Base-by-base conservation (phyloP, 2,329 filamentous ascomycete genomes). In the Diaporthe sp. region DNA sequence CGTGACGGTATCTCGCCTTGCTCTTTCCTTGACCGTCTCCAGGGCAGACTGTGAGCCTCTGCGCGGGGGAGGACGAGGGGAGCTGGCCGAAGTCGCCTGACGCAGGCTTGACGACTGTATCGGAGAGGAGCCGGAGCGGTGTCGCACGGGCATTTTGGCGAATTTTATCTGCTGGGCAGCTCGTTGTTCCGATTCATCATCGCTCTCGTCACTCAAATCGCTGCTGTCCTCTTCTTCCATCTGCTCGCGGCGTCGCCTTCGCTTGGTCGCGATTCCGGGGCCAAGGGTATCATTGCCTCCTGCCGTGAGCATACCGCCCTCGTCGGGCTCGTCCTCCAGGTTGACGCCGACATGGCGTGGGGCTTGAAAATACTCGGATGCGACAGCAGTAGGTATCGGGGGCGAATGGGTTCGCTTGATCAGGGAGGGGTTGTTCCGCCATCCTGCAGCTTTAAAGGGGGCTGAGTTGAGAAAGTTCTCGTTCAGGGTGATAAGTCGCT, bases 101-200 rank as follows among this genome's bases (percentile, higher is more conserved):
- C 88, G 87, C 35, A 91, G 83, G 75, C 89, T 91, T 22, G 92
- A 92, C 19, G 89, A 90, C 77, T 95, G 92, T 50, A 94, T 92
- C 4, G 96, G 96, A 64, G 96, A 98, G 0, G 96, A 98, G 15
- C 95, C 96, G 35, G 96, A 94, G 73, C 96, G 92, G 78, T 92
- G 92, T 40, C 96, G 91, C 57, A 98, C 89, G 1, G 97, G 96
- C 94, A 98, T 96, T 84, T 98, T 98, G 66, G 94, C 92, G 83
- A 99, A 99, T 81, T 96, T 96, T 82, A 98, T 98, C 82, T 97
- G 95, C 81, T 97, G 95, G 3, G 93, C 93, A 58, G 94, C 93
- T 71, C 93, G 84, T 76, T 92, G 89, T 73, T 95, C 93, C 1
- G 90, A 87, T 70, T 95, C 93, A 33, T 96, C 93, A 68, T 97